Evolutionary conservation across 345 rosid genomes (phyloP).

Genomic region (Eucalyptus sp.): DNA sequence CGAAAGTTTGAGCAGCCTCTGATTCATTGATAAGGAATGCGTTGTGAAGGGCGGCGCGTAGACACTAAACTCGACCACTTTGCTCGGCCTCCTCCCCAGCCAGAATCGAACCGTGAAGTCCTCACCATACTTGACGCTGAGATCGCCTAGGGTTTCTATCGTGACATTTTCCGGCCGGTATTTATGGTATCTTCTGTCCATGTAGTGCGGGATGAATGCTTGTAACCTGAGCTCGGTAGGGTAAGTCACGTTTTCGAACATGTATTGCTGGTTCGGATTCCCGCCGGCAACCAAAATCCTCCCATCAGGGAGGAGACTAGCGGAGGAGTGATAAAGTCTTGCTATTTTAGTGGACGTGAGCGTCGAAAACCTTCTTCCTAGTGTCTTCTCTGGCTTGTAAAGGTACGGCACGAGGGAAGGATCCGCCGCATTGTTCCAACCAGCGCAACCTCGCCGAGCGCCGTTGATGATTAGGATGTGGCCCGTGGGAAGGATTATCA

Average conservation of each 20-base stretch:
- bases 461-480: constrained; percentile 38
- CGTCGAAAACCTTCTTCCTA: constrained; percentile 12
- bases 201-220: constrained; percentile 26
- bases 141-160: background rate
- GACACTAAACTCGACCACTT: constrained; percentile 2
- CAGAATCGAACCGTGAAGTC: constrained; percentile 8
- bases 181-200: constrained; percentile 15
- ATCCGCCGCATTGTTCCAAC: constrained; percentile 8
- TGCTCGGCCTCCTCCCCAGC: constrained; percentile 1
- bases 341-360: constrained; percentile 31
- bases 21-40: constrained; percentile 39
- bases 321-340: constrained; percentile 46
- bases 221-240: constrained; percentile 50
- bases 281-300: constrained; percentile 43
- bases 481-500: constrained; percentile 52
- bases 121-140: constrained; percentile 1
- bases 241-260: constrained; percentile 12
- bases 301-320: constrained; percentile 37
- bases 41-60: constrained; percentile 35
- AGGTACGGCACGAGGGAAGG: constrained; percentile 17
- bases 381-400: constrained; percentile 13
- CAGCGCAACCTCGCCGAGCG: constrained; percentile 27
- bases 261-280: constrained; percentile 35
- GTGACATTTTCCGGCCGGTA: constrained; percentile 14
- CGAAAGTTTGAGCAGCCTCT: constrained; percentile 35